A percentile compares a stretch with the other conserved stretches of the same genome.
These are phyloP conservation scores for Gleditsia sinensis DNA, from an alignment of 306 rosid genomes.

Conservation along the genomic window DNA sequence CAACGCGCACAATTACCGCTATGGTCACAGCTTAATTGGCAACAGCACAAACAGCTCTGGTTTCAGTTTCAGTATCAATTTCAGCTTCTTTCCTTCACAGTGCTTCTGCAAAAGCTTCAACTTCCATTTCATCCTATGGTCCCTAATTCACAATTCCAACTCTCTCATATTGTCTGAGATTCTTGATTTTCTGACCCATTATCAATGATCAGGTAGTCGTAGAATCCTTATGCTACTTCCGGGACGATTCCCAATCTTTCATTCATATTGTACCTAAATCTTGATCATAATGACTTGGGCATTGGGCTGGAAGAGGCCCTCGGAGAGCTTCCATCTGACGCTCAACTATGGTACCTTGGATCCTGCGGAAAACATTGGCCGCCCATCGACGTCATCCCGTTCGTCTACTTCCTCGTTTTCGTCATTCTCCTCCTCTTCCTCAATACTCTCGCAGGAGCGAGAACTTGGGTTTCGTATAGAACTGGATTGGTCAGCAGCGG, in stretches of 20 bases:
- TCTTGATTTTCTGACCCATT: background rate
- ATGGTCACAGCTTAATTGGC: background rate
- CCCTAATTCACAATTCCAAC: conserved; percentile 18
- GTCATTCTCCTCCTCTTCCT: conserved; percentile 34
- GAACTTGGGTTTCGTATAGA: conserved; percentile 86
- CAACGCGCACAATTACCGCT: background rate
- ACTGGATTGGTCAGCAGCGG: conserved; percentile 93
- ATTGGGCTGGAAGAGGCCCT: conserved; percentile 90
- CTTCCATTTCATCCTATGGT: conserved; percentile 39
- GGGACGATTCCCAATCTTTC: background rate
- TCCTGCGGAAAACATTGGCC: conserved; percentile 57
- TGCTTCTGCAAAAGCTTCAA: conserved; percentile 8
- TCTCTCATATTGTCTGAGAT: background rate
- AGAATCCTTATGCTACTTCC: conserved; percentile 24
- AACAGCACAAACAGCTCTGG: background rate
- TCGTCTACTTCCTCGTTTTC: conserved; percentile 46
- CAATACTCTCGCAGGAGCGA: conserved; percentile 59
- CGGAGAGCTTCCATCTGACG: conserved; percentile 85
- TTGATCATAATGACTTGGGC: conserved; percentile 87
- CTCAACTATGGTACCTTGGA: conserved; percentile 85
- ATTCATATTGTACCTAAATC: conserved; percentile 15
- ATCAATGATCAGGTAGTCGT: conserved; percentile 5
- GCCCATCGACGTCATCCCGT: conserved; percentile 48
- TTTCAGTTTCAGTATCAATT: conserved; percentile 1
- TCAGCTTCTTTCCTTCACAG: background rate